These are phyloP conservation scores for Trichocomaceae sp. DNA, from an alignment of 2,329 filamentous ascomycete species.

Conservation along the genomic window DNA sequence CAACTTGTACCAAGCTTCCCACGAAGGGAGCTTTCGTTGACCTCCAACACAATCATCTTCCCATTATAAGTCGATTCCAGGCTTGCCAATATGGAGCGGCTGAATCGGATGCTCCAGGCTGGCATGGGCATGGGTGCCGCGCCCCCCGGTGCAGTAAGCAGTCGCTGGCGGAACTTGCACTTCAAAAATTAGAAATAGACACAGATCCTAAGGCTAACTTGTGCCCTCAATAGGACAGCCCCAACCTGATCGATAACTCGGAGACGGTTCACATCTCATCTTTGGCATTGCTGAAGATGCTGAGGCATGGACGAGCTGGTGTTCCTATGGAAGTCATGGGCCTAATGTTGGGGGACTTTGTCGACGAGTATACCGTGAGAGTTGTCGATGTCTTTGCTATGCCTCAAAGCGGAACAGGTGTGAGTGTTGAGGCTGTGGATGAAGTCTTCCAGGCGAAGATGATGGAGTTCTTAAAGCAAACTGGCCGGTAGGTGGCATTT, in stretches of 20 bases:
- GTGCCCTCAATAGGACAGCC: constrained; percentile 61
- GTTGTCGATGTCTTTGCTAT: constrained; percentile 99
- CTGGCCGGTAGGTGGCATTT: constrained; percentile 63
- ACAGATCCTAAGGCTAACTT: neutral
- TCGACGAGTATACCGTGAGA: constrained; percentile 96
- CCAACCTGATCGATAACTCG: constrained; percentile 92
- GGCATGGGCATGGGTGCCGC: constrained; percentile 45
- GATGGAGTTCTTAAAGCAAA: constrained; percentile 99
- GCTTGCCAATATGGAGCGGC: constrained; percentile 67
- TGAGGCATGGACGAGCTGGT: constrained; percentile 92
- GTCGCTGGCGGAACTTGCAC: neutral
- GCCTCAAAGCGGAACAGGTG: constrained; percentile 96
- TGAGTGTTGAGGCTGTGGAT: constrained; percentile 96
- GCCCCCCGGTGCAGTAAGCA: constrained; percentile 37
- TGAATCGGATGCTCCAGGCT: constrained; percentile 77
- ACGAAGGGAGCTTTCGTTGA: constrained; percentile 14
- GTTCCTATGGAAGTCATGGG: constrained; percentile 99
- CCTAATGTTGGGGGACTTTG: constrained; percentile 96
- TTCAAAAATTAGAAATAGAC: too few species aligned
- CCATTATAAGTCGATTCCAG: constrained; percentile 5
- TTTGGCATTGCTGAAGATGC: constrained; percentile 94
- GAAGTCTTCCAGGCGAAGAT: constrained; percentile 99
- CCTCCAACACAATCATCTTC: constrained; percentile 15
- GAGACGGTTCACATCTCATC: constrained; percentile 99
- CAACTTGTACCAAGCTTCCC: constrained; percentile 8